Evolutionary conservation across 352 stramenopile genomes (phyloP).

Genomic region (Chrysophaeum taylorii): DNA sequence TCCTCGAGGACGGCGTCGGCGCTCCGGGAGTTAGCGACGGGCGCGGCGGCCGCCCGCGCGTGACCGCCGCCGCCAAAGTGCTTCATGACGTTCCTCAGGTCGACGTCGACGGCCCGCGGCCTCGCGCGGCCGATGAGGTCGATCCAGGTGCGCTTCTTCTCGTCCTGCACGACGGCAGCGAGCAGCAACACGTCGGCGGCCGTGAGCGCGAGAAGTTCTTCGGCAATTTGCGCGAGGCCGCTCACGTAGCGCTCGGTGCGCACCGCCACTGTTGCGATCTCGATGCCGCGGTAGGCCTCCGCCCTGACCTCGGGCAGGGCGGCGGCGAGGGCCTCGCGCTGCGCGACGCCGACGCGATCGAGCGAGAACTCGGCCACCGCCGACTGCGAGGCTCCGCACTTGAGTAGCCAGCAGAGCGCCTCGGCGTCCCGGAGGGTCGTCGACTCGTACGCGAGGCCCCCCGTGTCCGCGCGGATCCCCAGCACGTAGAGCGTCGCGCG

Average conservation of each 20-base stretch:
- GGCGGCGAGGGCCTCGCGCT: not conserved
- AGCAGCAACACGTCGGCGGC: constrained; percentile 4
- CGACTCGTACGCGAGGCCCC: constrained; percentile 12
- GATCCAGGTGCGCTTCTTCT: too few relatives aligned
- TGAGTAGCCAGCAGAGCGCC: not conserved
- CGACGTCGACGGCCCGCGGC: not conserved
- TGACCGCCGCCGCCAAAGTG: constrained; percentile 9
- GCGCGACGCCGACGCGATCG: not conserved
- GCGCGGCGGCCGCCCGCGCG: not conserved
- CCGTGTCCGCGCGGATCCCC: constrained; percentile 13
- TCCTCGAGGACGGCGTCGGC: not conserved
- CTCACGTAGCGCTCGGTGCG: not conserved
- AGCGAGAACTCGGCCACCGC: constrained; percentile 5
- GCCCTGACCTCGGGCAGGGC: not conserved
- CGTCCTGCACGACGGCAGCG: not conserved
- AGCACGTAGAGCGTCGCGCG: constrained; percentile 12
- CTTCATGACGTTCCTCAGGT: not conserved
- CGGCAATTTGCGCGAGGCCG: not conserved
- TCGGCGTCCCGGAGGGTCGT: constrained; percentile 7
- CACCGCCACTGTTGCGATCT: not conserved
- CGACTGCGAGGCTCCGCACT: not conserved
- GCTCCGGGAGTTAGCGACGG: not conserved
- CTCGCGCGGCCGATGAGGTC: constrained; percentile 5
- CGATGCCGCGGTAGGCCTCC: not conserved
- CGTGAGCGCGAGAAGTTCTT: constrained; percentile 9